Percentiles rank a stretch among this genome's conserved stretches.
phyloP scores from a whole-genome alignment of 1,284 basidiomycete genomes.

The Malassezia equina region DNA sequence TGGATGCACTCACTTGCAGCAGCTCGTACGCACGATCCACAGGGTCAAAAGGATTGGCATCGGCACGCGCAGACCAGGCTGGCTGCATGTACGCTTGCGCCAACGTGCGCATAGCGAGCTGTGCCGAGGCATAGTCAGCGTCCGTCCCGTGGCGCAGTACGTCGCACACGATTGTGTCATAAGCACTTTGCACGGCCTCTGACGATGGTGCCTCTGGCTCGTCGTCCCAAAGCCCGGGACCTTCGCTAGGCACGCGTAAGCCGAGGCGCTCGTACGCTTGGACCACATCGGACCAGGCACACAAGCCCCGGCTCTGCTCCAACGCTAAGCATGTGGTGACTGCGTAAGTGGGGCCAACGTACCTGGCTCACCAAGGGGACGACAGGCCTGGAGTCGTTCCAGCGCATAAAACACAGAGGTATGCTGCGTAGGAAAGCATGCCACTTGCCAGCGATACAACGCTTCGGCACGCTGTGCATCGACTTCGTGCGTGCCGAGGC shows the following conservation, averaged over 20 bases:
- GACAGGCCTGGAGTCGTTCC: background rate
- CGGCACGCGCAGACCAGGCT: background rate
- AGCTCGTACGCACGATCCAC: conserved; percentile 60
- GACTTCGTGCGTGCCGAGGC: background rate
- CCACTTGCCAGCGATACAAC: conserved; percentile 6
- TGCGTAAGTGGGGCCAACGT: too few species aligned
- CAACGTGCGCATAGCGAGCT: background rate
- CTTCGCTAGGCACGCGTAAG: background rate
- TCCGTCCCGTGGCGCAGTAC: conserved; percentile 8
- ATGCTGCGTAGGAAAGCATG: background rate
- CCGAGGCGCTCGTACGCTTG: conserved; percentile 2
- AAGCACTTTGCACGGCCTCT: conserved; percentile 1
- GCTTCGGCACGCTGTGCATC: background rate
- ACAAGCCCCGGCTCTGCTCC: conserved; percentile 10
- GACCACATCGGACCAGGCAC: conserved; percentile 2
- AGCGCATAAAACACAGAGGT: conserved; percentile 6
- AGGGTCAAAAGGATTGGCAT: conserved; percentile 50
- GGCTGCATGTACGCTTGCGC: background rate
- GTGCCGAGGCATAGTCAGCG: background rate
- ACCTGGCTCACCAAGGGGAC: background rate
- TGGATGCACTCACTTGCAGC: conserved; percentile 60
- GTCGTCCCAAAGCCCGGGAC: background rate
- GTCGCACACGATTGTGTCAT: background rate
- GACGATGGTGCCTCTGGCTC: background rate
- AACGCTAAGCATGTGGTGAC: conserved; percentile 4